Percentiles rank a stretch among this genome's conserved stretches.
Conservation (phyloP, 768 basidiomycete species). For the Coprinopsis sp. region DNA sequence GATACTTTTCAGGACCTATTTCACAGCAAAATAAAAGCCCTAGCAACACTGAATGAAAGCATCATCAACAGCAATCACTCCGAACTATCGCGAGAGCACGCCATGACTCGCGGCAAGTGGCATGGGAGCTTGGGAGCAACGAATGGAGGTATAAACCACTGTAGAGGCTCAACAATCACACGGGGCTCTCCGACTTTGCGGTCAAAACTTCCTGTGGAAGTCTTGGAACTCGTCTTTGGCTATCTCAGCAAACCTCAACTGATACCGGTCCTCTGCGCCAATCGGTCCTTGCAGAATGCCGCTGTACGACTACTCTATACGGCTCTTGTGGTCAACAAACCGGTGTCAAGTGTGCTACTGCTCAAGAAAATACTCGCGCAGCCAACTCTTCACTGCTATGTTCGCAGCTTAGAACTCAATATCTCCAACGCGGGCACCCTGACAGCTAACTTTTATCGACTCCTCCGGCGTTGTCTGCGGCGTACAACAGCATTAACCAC, state of each 20-base stretch:
- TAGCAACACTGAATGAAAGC: conserved; percentile 8
- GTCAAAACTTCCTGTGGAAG: conserved; percentile 20
- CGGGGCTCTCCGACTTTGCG: conserved; percentile 1
- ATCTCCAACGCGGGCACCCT: conserved; percentile 29
- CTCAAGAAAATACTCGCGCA: conserved; percentile 37
- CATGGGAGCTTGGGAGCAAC: neutral
- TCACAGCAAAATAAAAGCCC: conserved; percentile 7
- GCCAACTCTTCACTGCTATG: conserved; percentile 32
- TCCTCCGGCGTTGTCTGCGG: conserved; percentile 41
- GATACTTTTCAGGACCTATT: conserved; percentile 4
- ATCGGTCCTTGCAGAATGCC: conserved; percentile 19
- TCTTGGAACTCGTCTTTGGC: conserved; percentile 22
- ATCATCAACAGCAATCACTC: conserved; percentile 7
- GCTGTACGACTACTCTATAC: conserved; percentile 23
- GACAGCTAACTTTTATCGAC: conserved; percentile 45
- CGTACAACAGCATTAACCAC: conserved; percentile 33
- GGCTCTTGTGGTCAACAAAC: conserved; percentile 5
- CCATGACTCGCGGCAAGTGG: neutral
- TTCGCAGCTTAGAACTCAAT: conserved; percentile 45
- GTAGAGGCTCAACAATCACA: neutral
- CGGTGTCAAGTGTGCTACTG: conserved; percentile 26
- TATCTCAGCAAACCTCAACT: conserved; percentile 19
- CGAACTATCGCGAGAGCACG: neutral
- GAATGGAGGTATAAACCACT: neutral
- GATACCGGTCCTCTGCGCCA: conserved; percentile 14